Conservation (phyloP, 441 rosid species). For the Corymbia calophylla region DNA sequence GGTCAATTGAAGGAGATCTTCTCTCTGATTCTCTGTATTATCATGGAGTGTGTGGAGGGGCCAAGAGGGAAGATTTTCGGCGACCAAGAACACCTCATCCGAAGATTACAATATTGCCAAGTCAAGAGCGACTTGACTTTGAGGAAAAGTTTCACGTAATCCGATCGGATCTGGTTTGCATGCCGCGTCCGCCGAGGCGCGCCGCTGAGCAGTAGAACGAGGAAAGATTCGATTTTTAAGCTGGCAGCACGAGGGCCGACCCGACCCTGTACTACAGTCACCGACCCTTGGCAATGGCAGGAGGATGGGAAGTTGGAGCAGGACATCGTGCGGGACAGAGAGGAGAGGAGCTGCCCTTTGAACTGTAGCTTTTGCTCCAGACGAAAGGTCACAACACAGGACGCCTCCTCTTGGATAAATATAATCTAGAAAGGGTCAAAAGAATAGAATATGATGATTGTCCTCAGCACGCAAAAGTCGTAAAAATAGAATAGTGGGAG, state of each 20-base stretch:
- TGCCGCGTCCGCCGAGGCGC: not conserved
- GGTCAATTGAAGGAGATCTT: not conserved
- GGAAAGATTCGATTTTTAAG: not conserved
- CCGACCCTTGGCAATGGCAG: not conserved
- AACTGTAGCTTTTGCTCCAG: not conserved
- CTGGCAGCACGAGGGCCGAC: too few species aligned
- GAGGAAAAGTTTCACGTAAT: not conserved
- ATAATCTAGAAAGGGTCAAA: not conserved
- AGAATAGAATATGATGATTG: not conserved
- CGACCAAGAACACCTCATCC: not conserved
- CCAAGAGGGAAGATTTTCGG: not conserved
- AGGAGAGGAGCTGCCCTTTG: not conserved
- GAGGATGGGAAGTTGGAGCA: not conserved
- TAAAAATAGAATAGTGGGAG: not conserved
- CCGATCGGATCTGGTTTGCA: not conserved
- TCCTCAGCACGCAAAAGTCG: not conserved
- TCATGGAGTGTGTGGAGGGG: not conserved
- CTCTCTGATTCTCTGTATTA: not conserved
- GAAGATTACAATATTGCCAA: not conserved
- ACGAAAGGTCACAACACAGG: not conserved
- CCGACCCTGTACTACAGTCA: not conserved
- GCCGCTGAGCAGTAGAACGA: not conserved
- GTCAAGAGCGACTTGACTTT: not conserved
- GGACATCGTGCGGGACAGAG: not conserved
- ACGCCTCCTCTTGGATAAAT: not conserved